Conservation (phyloP, 2,329 filamentous ascomycete species). For the Ambrosiella beaveri region DNA sequence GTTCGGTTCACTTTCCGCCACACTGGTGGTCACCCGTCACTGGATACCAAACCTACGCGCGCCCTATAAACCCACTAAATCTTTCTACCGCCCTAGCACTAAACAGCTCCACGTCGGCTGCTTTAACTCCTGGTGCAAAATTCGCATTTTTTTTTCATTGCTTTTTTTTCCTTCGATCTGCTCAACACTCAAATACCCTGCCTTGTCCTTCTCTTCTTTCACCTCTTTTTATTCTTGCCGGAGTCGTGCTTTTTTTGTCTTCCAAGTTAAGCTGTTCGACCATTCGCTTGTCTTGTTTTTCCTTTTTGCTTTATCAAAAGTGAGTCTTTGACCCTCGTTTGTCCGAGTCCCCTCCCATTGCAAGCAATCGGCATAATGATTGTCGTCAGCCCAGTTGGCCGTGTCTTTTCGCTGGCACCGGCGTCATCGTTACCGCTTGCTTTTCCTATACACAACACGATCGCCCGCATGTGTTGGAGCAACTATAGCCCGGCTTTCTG, state of each 20-base stretch:
- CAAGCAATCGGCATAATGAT: background rate
- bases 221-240: slow-evolving; percentile 20
- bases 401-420: background rate
- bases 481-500: background rate
- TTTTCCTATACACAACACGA: background rate
- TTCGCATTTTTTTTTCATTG: slow-evolving; percentile 3
- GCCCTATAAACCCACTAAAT: background rate
- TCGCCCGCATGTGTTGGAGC: slow-evolving; percentile 3
- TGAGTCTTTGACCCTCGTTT: slow-evolving; percentile 22
- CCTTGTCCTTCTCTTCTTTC: slow-evolving; percentile 13
- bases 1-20: no score
- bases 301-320: slow-evolving; percentile 28
- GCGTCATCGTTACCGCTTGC: background rate
- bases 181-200: slow-evolving; percentile 11
- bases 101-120: background rate
- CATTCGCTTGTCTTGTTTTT: slow-evolving; percentile 15
- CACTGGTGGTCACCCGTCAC: no score
- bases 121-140: background rate
- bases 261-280: slow-evolving; percentile 26
- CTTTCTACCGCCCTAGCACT: background rate
- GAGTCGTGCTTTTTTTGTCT: slow-evolving; percentile 21
- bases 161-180: slow-evolving; percentile 2
- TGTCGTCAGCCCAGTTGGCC: slow-evolving; percentile 10
- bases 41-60: no score
- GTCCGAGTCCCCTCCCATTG: background rate